These are phyloP conservation scores for Aureobasidium namibiae DNA, from an alignment of 2,329 filamentous ascomycete genomes.

Conservation along the genomic window DNA sequence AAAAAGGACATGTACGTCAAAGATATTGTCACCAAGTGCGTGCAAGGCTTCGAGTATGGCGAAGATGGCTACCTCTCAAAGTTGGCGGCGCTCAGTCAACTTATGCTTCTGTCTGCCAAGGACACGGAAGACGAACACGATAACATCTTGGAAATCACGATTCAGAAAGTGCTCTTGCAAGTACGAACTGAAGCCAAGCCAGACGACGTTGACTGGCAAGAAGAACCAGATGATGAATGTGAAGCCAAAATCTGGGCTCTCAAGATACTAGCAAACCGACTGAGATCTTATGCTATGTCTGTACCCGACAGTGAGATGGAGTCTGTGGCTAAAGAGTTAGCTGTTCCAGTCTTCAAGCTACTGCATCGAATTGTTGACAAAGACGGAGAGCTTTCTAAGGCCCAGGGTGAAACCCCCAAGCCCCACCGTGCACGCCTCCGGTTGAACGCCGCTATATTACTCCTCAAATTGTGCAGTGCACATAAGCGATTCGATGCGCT, in stretches of 20 bases:
- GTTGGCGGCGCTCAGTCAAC: conserved; percentile 61
- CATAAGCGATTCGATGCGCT: conserved; percentile 64
- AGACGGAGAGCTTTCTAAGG: conserved; percentile 72
- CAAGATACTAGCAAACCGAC: conserved; percentile 76
- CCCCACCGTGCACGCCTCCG: conserved; percentile 75
- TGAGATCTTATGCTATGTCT: conserved; percentile 49
- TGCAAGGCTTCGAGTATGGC: conserved; percentile 66
- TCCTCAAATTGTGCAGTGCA: conserved; percentile 72
- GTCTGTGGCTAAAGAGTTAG: conserved; percentile 40
- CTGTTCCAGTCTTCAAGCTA: conserved; percentile 65
- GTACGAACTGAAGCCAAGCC: conserved; percentile 47
- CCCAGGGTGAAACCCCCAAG: conserved; percentile 59
- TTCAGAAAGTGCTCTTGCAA: conserved; percentile 65
- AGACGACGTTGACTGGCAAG: conserved; percentile 36
- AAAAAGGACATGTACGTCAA: conserved; percentile 78
- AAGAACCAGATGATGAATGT: conserved; percentile 68
- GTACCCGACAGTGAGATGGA: conserved; percentile 33
- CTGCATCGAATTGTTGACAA: conserved; percentile 67
- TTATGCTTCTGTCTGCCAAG: conserved; percentile 66
- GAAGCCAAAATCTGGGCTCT: conserved; percentile 76
- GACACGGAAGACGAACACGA: conserved; percentile 67
- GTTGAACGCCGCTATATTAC: conserved; percentile 68
- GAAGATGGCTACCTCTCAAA: conserved; percentile 66
- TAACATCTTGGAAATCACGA: conserved; percentile 67
- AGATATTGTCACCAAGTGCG: conserved; percentile 68